These are phyloP conservation scores for Mucor racemosus DNA, from an alignment of 371 early-diverging fungal species.

Conservation along the genomic window DNA sequence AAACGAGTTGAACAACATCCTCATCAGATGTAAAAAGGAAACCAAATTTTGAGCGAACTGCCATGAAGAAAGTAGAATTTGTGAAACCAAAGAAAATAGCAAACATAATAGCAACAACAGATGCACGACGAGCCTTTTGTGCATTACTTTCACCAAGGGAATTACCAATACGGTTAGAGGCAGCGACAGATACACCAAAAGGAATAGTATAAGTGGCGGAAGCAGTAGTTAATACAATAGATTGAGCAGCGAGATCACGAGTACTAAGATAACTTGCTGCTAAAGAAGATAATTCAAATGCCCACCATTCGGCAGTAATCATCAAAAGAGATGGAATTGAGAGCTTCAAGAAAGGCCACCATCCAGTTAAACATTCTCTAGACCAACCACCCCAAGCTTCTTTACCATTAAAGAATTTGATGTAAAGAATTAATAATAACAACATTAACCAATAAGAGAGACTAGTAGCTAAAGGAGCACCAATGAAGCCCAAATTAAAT, in stretches of 20 bases:
- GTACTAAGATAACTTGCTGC: constrained; percentile 81
- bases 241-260: constrained; percentile 79
- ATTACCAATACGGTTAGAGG: constrained; percentile 80
- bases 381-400: constrained; percentile 86
- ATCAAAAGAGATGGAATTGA: constrained; percentile 71
- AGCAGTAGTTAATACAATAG: constrained; percentile 74
- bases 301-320: constrained; percentile 79
- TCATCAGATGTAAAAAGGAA: constrained; percentile 68
- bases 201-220: constrained; percentile 72
- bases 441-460: constrained; percentile 74
- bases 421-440: constrained; percentile 62
- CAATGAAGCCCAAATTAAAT: constrained; percentile 72
- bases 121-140: constrained; percentile 44
- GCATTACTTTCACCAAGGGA: constrained; percentile 60
- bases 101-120: constrained; percentile 48
- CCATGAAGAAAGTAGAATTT: constrained; percentile 39
- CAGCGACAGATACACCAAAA: constrained; percentile 71
- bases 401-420: constrained; percentile 65
- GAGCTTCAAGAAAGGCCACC: constrained; percentile 69
- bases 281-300: constrained; percentile 73
- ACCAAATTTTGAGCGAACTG: constrained; percentile 57
- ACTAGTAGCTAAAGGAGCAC: constrained; percentile 81
- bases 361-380: constrained; percentile 61
- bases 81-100: constrained; percentile 40
- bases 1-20: constrained; percentile 68